Base-by-base conservation (phyloP, 257 asterid species). In the Cruciata laevipes region DNA sequence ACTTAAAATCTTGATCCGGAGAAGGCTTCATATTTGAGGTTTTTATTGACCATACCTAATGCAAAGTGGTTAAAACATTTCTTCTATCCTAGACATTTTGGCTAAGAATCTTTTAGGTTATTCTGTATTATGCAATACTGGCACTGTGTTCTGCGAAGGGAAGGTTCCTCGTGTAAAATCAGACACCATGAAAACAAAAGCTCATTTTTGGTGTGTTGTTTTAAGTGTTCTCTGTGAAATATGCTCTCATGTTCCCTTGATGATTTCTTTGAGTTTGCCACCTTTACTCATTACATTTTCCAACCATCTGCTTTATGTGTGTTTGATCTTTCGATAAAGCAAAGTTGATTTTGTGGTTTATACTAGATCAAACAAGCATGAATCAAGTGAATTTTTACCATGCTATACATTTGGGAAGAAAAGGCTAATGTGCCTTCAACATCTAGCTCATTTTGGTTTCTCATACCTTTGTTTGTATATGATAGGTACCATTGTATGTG, bases 401-500 rank as follows among this genome's bases (percentile, higher is more conserved):
- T 7, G 38, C 30, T 27, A 27, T 33, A 33, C 38, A 33, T 12
- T 13, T 11, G 51, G 17, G 17, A 42, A 42, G 51, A 42, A 13
- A 42, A 42, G 51, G 51, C 51, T 13, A 7, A 13, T 2, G 49
- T 7, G 10, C 10, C 10, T 37, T 37, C 40, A 37, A 7, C n/a
- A n/a, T n/a, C n/a, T n/a, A n/a, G n/a, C n/a, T n/a, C 40, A 37
- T 37, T 37, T 7, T 7, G 42, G 13, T 37, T 37, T 69, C 47
- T 37, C 63, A 40, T 23, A 37, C 25, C 5, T 62, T 14, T 44
- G 62, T 69, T 52, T 37, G 24, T 58, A 30, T 71, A 67, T 31
- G 10, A 60, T 65, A 93, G 99, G 96, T 93, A 32, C 99, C 99
- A 1, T 69, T 94, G 61, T 94, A 90, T 17, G 97, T 94, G 55